Evolutionary conservation across 768 basidiomycete genomes (phyloP), one percentile per base, ranked within the genome.

Genomic region (Boletus huronensis): DNA sequence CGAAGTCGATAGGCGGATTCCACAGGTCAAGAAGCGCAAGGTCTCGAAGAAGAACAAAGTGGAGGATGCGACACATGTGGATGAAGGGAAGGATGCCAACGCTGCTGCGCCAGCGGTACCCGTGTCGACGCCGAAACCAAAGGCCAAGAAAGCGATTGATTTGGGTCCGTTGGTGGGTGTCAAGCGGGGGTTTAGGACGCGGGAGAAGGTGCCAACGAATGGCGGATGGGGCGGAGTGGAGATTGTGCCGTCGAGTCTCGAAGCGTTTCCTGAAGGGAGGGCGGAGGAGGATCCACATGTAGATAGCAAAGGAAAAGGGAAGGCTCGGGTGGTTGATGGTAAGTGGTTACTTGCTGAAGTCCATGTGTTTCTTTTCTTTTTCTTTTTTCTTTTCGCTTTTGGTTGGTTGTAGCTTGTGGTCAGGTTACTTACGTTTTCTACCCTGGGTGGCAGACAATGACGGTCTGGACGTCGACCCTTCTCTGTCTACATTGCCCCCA

Each of bases 201-300:
- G 78, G 42, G 87, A 87, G 66, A 73, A 75, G 59, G 72, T 79
- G 2, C 80, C 80, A 7, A 74, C 72, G 52, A 79, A 78, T 39
- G 83, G 87, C 1, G 87, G 87, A 4, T 76, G 87, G 71, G 76
- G 79, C 21, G 84, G 84, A 0, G 78, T 85, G 26, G 84, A 85
- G 72, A 77, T 85, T 70, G 74, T 79, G 11, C 64, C 73, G 5
- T 64, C 64, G 23, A 62, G 68, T 51, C 52, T 68, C 14, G 26
- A 13, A 17, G 28, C 64, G 5, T 67, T 47, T 52, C 62, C 60
- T 40, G 54, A 57, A 6, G 43, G 61, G 21, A 28, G 26, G n/a
- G 8, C 0, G 31, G 69, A 55, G 54, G 59, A 53, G 7, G 43
- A 56, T 48, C 10, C 17, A 3, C 39, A 39, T 6, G 41, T 42